phyloP scores from a whole-genome alignment of 768 basidiomycete genomes.

The Pleurotus eryngii region DNA sequence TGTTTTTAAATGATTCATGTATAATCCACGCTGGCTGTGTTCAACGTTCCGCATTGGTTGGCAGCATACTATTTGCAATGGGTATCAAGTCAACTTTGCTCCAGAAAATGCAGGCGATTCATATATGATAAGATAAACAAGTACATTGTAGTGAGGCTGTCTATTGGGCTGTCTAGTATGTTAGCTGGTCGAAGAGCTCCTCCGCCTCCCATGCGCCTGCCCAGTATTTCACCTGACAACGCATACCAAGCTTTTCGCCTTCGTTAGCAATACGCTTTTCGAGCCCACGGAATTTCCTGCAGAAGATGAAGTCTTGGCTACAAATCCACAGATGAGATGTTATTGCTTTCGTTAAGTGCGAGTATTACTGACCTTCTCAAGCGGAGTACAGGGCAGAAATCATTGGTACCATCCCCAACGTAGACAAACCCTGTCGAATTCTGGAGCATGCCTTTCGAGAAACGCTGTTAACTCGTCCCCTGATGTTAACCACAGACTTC shows the following conservation, averaged over 20 bases:
- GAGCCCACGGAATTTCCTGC: slow-evolving; percentile 74
- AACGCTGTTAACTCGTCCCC: slow-evolving; percentile 93
- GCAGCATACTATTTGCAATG: not conserved
- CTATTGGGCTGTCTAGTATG: not conserved
- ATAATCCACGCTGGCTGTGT: slow-evolving; percentile 4
- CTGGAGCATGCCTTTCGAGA: slow-evolving; percentile 53
- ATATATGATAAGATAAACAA: not conserved
- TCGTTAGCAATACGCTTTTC: slow-evolving; percentile 76
- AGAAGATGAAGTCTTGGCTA: slow-evolving; percentile 83
- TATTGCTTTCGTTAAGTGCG: too few relatives aligned
- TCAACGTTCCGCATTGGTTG: too few relatives aligned
- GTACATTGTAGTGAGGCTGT: not conserved
- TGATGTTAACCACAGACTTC: slow-evolving; percentile 21
- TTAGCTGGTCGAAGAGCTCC: slow-evolving; percentile 60
- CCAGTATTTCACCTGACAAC: slow-evolving; percentile 80
- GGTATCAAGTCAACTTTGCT: not conserved
- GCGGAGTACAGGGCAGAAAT: slow-evolving; percentile 89
- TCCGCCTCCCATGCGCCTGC: slow-evolving; percentile 96
- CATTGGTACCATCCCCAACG: slow-evolving; percentile 92
- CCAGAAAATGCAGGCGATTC: too few relatives aligned
- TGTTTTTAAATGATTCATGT: slow-evolving; percentile 4
- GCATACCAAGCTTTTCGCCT: slow-evolving; percentile 59
- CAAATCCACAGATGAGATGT: not conserved
- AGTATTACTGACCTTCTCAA: slow-evolving; percentile 57
- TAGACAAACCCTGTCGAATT: slow-evolving; percentile 80